Evolutionary conservation across 202 grass and related monocot genomes (phyloP).

Genomic region (Panicum hallii): DNA sequence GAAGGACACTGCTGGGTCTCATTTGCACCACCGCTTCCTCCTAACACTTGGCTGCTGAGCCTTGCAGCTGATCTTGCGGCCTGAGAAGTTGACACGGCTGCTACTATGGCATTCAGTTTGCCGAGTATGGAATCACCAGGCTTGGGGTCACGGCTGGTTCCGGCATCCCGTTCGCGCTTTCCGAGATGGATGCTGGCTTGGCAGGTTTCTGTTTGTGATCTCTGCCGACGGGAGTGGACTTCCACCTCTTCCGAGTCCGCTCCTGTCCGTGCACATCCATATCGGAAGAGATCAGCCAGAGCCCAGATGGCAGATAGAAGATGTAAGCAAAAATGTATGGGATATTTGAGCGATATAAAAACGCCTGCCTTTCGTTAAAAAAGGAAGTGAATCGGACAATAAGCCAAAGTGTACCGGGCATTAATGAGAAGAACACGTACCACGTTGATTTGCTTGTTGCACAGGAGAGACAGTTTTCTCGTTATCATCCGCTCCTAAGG

Average conservation of each 20-base stretch:
- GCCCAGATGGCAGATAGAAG: not conserved
- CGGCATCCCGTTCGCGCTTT: conserved; percentile 8
- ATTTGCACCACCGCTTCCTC: not conserved
- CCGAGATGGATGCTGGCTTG: not conserved
- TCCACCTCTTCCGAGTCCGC: not conserved
- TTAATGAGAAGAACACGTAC: not conserved
- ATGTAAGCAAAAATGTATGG: not conserved
- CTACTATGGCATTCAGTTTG: not conserved
- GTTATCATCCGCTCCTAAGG: not conserved
- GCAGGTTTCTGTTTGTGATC: not conserved
- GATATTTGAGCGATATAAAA: not conserved
- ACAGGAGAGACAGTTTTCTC: not conserved
- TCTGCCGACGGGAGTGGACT: not conserved
- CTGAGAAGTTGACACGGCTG: not conserved
- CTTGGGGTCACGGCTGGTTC: not conserved
- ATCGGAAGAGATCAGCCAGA: not conserved
- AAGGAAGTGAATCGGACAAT: not conserved
- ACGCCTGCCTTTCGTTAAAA: not conserved
- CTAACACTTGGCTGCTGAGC: not conserved
- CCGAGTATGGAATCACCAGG: not conserved
- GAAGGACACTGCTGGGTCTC: not conserved
- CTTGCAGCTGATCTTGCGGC: not conserved
- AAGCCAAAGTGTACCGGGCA: not conserved
- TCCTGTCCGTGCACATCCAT: not conserved
- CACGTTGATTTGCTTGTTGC: not conserved